Percentiles rank a stretch among this genome's conserved stretches.
These are phyloP conservation scores for Epicoccum nigrum DNA, from an alignment of 2,329 filamentous ascomycete genomes.

Conservation along the genomic window DNA sequence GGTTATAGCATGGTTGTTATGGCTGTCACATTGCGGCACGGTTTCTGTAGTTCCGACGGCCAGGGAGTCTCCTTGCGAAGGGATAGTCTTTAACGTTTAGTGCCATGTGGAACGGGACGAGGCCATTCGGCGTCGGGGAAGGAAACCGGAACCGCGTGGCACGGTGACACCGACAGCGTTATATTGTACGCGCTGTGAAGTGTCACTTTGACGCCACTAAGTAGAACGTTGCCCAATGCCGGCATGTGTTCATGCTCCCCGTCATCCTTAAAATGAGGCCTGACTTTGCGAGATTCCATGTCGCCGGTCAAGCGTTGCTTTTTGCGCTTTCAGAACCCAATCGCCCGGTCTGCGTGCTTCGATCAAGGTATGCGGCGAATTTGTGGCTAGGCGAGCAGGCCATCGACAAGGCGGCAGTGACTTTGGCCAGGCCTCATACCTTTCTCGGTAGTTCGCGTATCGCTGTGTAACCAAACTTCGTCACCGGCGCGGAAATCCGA, in stretches of 20 bases:
- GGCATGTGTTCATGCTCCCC: neutral
- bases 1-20: neutral
- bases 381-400: neutral
- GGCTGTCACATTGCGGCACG: neutral
- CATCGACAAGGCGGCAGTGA: neutral
- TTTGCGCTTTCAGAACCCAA: neutral
- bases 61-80: neutral
- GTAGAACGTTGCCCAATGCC: neutral
- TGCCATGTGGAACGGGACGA: conserved; percentile 6
- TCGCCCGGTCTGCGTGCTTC: neutral
- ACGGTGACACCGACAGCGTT: conserved; percentile 6
- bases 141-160: conserved; percentile 4
- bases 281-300: too few species aligned
- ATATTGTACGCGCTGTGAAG: conserved; percentile 8
- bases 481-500: conserved; percentile 11
- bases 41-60: too few species aligned
- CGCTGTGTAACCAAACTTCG: conserved; percentile 2
- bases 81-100: neutral
- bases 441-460: neutral
- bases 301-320: neutral
- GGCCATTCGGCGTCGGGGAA: conserved; percentile 1
- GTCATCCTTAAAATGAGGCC: neutral
- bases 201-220: conserved; percentile 5
- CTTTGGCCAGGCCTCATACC: neutral
- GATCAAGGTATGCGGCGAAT: neutral